phyloP scores from a whole-genome alignment of 1,284 basidiomycete genomes.

The Boletus sp. region DNA sequence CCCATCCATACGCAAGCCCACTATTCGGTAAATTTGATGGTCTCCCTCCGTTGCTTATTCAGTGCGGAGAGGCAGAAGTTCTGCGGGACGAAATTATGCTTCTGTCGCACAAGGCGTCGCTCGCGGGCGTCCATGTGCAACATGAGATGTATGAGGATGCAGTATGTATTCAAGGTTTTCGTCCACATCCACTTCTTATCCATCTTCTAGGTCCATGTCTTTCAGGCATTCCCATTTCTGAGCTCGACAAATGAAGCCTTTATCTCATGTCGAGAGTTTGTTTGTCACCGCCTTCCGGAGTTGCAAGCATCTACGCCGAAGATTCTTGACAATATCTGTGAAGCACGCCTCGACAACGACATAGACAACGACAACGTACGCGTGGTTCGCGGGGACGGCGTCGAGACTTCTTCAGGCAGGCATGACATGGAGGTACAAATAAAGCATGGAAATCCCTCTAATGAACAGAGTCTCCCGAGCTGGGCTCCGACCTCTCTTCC shows the following conservation, averaged over 20 bases:
- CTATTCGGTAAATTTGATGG: slow-evolving; percentile 90
- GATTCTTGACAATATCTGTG: slow-evolving; percentile 49
- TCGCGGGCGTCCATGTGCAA: slow-evolving; percentile 83
- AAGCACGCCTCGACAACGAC: slow-evolving; percentile 57
- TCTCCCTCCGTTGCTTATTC: slow-evolving; percentile 88
- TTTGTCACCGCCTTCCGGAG: slow-evolving; percentile 55
- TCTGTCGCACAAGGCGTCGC: slow-evolving; percentile 90
- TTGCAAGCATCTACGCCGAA: slow-evolving; percentile 46
- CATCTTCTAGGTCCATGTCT: slow-evolving; percentile 72
- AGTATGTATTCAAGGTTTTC: slow-evolving; percentile 45
- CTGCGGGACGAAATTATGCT: slow-evolving; percentile 89
- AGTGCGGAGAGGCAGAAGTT: slow-evolving; percentile 92
- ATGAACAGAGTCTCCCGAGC: slow-evolving; percentile 42
- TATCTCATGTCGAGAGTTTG: slow-evolving; percentile 71
- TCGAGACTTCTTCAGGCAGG: slow-evolving; percentile 42
- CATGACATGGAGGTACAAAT: slow-evolving; percentile 38
- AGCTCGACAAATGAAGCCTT: slow-evolving; percentile 72
- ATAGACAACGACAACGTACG: slow-evolving; percentile 60
- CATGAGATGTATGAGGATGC: slow-evolving; percentile 94
- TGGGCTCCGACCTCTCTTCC: slow-evolving; percentile 38
- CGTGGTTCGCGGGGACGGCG: slow-evolving; percentile 66
- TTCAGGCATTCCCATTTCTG: slow-evolving; percentile 85
- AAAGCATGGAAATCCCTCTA: slow-evolving; percentile 27
- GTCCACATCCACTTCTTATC: not conserved
- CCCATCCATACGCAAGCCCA: slow-evolving; percentile 94